Evolutionary conservation across 78 protist species (phyloP).

Genomic region (Dictyostelium citrinum): DNA sequence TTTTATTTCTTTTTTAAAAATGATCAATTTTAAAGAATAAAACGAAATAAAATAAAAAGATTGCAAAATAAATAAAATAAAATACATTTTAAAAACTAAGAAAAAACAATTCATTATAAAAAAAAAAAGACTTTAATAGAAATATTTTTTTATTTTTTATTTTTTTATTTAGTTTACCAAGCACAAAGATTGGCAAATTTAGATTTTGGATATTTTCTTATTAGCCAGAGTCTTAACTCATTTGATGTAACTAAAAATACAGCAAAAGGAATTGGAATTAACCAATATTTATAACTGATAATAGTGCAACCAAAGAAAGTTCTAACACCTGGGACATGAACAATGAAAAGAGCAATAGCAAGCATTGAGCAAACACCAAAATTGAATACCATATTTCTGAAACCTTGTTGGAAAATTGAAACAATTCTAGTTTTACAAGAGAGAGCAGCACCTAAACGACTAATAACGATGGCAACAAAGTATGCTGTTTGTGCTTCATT

Average conservation of each 20-base stretch:
- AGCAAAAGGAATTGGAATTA: conserved; percentile 92
- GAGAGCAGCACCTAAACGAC: conserved; percentile 90
- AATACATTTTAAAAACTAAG: too few species aligned
- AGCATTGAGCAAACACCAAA: conserved; percentile 86
- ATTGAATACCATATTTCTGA: conserved; percentile 83
- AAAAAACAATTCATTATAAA: too few species aligned
- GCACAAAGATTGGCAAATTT: neutral
- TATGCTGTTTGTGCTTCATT: conserved; percentile 87
- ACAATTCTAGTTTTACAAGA: conserved; percentile 91
- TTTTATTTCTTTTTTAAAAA: too few species aligned
- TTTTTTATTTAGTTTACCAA: neutral
- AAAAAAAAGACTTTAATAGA: too few species aligned
- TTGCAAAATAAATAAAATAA: too few species aligned
- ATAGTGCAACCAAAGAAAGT: conserved; percentile 79
- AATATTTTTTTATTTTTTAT: neutral
- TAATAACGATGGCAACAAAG: conserved; percentile 85
- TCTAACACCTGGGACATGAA: conserved; percentile 79
- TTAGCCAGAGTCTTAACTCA: conserved; percentile 80
- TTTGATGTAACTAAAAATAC: conserved; percentile 86
- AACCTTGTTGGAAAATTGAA: conserved; percentile 88
- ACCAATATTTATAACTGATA: conserved; percentile 83
- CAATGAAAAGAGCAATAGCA: conserved; percentile 78
- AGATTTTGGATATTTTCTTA: conserved; percentile 69
- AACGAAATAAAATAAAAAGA: too few species aligned
- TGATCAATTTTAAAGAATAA: too few species aligned